Conservation (phyloP, 1,284 basidiomycete genomes). For the Mycosarcoma mackinlayi region DNA sequence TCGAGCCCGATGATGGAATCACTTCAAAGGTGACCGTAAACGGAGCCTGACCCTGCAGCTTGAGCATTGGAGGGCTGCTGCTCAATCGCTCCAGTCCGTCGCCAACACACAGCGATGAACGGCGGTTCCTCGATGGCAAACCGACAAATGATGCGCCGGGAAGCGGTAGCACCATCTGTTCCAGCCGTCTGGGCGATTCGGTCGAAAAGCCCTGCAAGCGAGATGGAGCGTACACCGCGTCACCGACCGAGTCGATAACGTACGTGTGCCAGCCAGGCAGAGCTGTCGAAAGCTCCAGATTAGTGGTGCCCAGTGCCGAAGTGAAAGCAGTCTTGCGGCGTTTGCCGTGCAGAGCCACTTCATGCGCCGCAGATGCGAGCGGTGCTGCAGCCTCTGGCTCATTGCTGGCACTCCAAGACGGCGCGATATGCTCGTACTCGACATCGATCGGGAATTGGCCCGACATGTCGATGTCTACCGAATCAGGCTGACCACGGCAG, state of each 20-base stretch:
- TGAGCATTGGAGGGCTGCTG: conserved; percentile 69
- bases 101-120: conserved; percentile 75
- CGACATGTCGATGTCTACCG: conserved; percentile 81
- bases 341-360: conserved; percentile 48
- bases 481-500: conserved; percentile 82
- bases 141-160: conserved; percentile 46
- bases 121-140: conserved; percentile 69
- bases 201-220: conserved; percentile 73
- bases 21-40: conserved; percentile 84
- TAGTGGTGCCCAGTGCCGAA: conserved; percentile 82
- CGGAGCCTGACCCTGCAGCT: conserved; percentile 79
- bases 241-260: conserved; percentile 86
- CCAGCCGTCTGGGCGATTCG: conserved; percentile 66
- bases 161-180: conserved; percentile 57
- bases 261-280: conserved; percentile 85
- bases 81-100: conserved; percentile 47
- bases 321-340: conserved; percentile 74
- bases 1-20: not conserved
- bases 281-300: conserved; percentile 84
- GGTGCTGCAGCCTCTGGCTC: conserved; percentile 31
- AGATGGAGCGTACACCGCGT: conserved; percentile 75
- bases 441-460: conserved; percentile 71
- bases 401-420: conserved; percentile 32
- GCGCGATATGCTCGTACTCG: conserved; percentile 48
- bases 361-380: conserved; percentile 54